Conservation (phyloP, 2,329 filamentous ascomycete genomes). For the Xylariales sp. region DNA sequence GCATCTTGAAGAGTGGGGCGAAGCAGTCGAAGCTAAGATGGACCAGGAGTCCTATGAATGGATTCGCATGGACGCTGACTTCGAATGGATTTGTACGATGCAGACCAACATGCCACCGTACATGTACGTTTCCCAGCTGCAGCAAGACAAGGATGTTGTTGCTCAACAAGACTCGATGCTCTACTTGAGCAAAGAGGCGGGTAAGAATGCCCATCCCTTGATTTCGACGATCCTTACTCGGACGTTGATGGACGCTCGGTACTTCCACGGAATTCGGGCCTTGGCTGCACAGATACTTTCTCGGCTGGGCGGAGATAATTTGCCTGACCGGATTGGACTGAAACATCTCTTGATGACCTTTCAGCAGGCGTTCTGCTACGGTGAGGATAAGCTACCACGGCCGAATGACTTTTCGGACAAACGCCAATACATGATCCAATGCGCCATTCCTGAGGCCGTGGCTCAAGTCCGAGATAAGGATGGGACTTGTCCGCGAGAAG, state of each 20-base stretch:
- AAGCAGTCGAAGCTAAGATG: conserved; percentile 86
- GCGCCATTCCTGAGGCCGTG: conserved; percentile 76
- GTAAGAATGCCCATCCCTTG: conserved; percentile 59
- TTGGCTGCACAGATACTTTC: conserved; percentile 78
- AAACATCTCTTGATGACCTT: conserved; percentile 83
- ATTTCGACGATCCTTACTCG: conserved; percentile 85
- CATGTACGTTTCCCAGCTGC: conserved; percentile 96
- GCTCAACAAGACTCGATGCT: conserved; percentile 77
- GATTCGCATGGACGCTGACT: conserved; percentile 97
- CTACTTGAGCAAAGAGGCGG: conserved; percentile 58
- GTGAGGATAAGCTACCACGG: conserved; percentile 70
- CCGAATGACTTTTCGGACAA: conserved; percentile 92
- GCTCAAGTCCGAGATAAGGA: conserved; percentile 69
- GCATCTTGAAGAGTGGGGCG: conserved; percentile 83
- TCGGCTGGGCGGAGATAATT: conserved; percentile 65
- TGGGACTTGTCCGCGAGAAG: conserved; percentile 72
- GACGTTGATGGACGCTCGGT: conserved; percentile 85
- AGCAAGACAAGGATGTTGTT: conserved; percentile 94
- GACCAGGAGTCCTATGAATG: conserved; percentile 96
- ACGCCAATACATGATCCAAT: conserved; percentile 77
- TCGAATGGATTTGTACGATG: conserved; percentile 93
- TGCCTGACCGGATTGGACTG: conserved; percentile 68
- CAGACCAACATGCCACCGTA: conserved; percentile 80
- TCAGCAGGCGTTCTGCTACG: conserved; percentile 81
- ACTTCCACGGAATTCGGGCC: conserved; percentile 87